These are phyloP conservation scores for Erythrophleum ivorense DNA, from an alignment of 331 rosid genomes.

Conservation along the genomic window DNA sequence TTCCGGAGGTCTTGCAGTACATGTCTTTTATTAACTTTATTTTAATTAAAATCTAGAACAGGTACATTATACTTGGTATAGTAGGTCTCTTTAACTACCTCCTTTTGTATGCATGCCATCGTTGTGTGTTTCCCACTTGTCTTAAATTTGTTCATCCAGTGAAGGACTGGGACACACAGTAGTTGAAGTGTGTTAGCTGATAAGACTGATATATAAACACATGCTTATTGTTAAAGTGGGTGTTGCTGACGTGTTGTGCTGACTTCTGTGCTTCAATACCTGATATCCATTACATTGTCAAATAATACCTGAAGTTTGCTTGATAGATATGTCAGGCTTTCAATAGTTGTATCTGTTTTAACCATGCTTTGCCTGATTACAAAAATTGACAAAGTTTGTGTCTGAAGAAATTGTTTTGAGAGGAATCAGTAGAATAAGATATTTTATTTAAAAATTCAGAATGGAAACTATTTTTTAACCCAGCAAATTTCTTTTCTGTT, in stretches of 20 bases:
- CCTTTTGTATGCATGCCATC: background rate
- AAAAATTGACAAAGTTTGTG: background rate
- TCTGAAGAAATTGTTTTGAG: constrained; percentile 5
- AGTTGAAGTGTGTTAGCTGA: background rate
- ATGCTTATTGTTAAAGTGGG: background rate
- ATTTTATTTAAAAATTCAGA: background rate
- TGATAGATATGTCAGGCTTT: background rate
- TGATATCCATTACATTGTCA: background rate
- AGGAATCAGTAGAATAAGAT: background rate
- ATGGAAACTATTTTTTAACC: background rate
- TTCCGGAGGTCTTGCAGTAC: background rate
- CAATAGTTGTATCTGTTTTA: background rate
- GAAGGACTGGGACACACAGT: background rate
- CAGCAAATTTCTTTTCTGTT: background rate
- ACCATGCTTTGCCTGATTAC: background rate
- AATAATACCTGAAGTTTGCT: background rate
- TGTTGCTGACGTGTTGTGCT: background rate
- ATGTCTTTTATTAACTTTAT: background rate
- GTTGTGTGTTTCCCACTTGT: background rate
- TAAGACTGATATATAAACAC: background rate
- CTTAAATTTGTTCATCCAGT: background rate
- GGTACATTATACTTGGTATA: background rate
- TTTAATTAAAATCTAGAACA: background rate
- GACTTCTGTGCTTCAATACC: background rate
- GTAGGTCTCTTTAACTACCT: constrained; percentile 20